Percentiles rank a stretch among this genome's conserved stretches.
These are phyloP conservation scores for Populus tremula DNA, from an alignment of 345 rosid species.

Conservation along the genomic window DNA sequence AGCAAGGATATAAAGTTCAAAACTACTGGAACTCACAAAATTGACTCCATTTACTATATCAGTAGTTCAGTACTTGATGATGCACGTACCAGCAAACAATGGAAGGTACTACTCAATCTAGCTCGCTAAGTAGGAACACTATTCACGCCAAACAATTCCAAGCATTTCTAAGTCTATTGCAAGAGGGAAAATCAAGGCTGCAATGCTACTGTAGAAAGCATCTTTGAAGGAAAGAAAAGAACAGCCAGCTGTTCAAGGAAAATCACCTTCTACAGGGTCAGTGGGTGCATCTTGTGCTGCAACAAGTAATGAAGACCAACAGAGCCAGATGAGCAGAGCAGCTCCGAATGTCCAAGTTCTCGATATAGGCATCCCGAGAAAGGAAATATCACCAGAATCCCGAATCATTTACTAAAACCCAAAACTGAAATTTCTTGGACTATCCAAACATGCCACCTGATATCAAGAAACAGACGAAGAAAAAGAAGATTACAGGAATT, in stretches of 20 bases:
- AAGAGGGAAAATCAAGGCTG: neutral
- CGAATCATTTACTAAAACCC: slow-evolving; percentile 19
- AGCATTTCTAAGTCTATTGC: too few species aligned
- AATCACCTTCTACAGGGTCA: slow-evolving; percentile 65
- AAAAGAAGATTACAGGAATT: neutral
- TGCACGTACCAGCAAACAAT: neutral
- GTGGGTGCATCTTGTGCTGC: slow-evolving; percentile 52
- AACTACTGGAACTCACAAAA: neutral
- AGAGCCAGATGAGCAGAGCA: slow-evolving; percentile 37
- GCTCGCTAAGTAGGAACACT: neutral
- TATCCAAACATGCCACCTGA: slow-evolving; percentile 12
- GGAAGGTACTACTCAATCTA: neutral
- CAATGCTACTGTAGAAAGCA: neutral
- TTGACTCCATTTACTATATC: neutral
- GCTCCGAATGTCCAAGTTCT: slow-evolving; percentile 28
- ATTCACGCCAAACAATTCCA: neutral
- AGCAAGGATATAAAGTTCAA: neutral
- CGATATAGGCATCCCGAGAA: slow-evolving; percentile 20
- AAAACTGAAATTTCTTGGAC: neutral
- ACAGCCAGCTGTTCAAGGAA: neutral
- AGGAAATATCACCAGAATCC: slow-evolving; percentile 10
- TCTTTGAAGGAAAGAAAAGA: neutral
- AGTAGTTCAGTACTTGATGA: neutral
- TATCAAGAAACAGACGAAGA: neutral
- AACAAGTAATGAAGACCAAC: slow-evolving; percentile 35